A percentile compares a stretch with the other conserved stretches of the same genome.
Conservation (phyloP, 1,284 basidiomycete species). For the Melanopsichium pennsylvanicum region DNA sequence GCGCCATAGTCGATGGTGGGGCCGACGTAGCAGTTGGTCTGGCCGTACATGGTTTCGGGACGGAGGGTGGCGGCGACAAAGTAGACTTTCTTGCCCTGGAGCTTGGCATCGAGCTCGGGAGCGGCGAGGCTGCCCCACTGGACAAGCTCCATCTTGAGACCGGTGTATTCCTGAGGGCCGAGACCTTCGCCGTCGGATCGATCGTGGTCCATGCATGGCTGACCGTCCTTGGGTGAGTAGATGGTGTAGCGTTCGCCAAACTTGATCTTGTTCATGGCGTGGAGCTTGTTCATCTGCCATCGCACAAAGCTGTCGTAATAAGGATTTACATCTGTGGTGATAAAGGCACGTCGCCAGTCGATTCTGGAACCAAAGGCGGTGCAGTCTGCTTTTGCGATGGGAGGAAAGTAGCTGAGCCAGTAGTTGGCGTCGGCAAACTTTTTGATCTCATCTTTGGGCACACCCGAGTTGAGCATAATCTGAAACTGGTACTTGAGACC, state of each 20-base stretch:
- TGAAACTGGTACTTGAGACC: constrained; percentile 98
- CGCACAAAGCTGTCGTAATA: constrained; percentile 97
- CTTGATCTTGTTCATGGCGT: constrained; percentile 70
- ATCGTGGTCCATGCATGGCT: constrained; percentile 99
- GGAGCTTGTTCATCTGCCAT: constrained; percentile 97
- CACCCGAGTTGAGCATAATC: constrained; percentile 86
- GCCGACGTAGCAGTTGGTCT: constrained; percentile 98
- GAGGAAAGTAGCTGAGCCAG: constrained; percentile 96
- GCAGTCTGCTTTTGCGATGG: constrained; percentile 86
- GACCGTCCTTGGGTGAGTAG: constrained; percentile 98
- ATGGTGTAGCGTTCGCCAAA: constrained; percentile 99
- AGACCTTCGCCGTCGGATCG: constrained; percentile 92
- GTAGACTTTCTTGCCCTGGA: constrained; percentile 82
- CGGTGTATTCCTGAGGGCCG: constrained; percentile 96
- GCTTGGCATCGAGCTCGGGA: constrained; percentile 71
- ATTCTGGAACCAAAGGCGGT: constrained; percentile 88
- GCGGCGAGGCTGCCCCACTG: constrained; percentile 69
- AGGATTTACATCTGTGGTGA: constrained; percentile 94
- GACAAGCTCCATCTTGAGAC: constrained; percentile 90
- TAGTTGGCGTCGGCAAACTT: constrained; percentile 91
- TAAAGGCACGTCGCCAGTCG: constrained; percentile 95
- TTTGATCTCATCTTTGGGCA: constrained; percentile 88
- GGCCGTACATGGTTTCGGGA: constrained; percentile 97
- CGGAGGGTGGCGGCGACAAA: constrained; percentile 94
- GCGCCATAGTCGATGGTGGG: constrained; percentile 90